Base-by-base conservation (phyloP, 2,329 filamentous ascomycete species). In the Diplodia scrobiculata region DNA sequence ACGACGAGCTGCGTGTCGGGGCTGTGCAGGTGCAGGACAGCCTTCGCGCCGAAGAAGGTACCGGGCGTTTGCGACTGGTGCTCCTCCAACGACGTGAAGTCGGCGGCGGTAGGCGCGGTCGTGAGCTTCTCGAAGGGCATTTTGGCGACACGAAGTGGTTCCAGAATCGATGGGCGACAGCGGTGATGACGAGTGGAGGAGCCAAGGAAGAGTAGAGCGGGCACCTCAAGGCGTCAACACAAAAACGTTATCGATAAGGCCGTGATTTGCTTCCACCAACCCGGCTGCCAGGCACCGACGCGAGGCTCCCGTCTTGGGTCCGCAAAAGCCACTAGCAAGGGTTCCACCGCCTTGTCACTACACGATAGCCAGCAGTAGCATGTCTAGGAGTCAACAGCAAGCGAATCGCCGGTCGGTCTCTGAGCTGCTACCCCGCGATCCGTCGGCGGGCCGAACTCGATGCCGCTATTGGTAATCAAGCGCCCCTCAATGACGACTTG, bases 1-100 rank as follows among this genome's bases (percentile, higher is more conserved):
- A 89, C 79, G 72, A 85, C 84, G 2, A 88, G 84, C 47, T 84
- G 87, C 65, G 86, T 82, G 67, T 81, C 80, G 13, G 80, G 71
- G 47, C 84, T 81, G 72, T 88, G 85, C 70, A 84, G 85, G 77
- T 93, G 86, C 3, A 93, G 83, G 51, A 93, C 84, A 1, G 90
- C 87, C 73, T 89, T 91, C 32, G 85, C 86, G 71, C 84, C 85
- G 71, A 88, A 89, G 78, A 93, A 94, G 50, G 85, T 89, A 67
- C 83, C 81, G 0, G 91, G 91, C 1, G 91, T 94, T 72, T 88
- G 86, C 63, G 87, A 82, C 75, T 91, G 86, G 74, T 92, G 90
- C 68, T 91, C 87, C 67, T 83, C 80, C 53, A 93, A 83, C 4
- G 85, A 80, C 38, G 84, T 87, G 77, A 87, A 93, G 73, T 87